Evolutionary conservation across 1,284 basidiomycete species (phyloP).

Genomic region (Microbotryum violaceum): DNA sequence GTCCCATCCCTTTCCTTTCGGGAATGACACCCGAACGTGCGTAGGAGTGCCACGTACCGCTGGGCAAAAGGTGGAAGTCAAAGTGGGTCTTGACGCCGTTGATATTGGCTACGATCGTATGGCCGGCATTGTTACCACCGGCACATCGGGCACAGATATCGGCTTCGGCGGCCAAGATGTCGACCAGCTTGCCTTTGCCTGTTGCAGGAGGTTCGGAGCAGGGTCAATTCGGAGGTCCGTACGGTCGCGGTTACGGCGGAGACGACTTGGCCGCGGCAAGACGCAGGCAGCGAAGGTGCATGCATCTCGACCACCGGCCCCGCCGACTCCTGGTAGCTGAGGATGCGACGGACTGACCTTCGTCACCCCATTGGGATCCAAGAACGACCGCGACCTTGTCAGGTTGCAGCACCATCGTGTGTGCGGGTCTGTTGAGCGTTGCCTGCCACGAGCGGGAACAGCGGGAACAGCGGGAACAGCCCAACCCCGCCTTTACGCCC

Average conservation of each 20-base stretch:
- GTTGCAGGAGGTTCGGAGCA: not conserved
- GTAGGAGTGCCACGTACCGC: constrained; percentile 55
- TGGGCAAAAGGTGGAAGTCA: constrained; percentile 92
- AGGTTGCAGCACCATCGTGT: not conserved
- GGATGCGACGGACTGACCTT: constrained; percentile 45
- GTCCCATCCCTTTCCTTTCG: not conserved
- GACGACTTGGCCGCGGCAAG: not conserved
- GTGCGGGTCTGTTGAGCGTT: too few species aligned
- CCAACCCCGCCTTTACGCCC: too few species aligned
- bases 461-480: too few species aligned
- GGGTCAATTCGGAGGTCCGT: not conserved
- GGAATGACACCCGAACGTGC: constrained; percentile 1
- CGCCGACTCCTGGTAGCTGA: not conserved
- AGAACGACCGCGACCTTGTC: constrained; percentile 25
- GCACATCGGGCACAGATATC: constrained; percentile 95
- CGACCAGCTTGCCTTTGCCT: constrained; percentile 87
- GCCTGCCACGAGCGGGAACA: too few species aligned
- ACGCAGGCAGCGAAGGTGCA: not conserved
- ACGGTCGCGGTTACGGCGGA: not conserved
- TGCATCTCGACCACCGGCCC: not conserved
- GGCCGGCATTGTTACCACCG: constrained; percentile 96
- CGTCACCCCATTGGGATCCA: constrained; percentile 79
- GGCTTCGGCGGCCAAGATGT: constrained; percentile 77
- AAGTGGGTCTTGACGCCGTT: constrained; percentile 72
- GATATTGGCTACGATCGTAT: constrained; percentile 81